Evolutionary conservation across 306 rosid species (phyloP).

Genomic region (Cercis canadensis): DNA sequence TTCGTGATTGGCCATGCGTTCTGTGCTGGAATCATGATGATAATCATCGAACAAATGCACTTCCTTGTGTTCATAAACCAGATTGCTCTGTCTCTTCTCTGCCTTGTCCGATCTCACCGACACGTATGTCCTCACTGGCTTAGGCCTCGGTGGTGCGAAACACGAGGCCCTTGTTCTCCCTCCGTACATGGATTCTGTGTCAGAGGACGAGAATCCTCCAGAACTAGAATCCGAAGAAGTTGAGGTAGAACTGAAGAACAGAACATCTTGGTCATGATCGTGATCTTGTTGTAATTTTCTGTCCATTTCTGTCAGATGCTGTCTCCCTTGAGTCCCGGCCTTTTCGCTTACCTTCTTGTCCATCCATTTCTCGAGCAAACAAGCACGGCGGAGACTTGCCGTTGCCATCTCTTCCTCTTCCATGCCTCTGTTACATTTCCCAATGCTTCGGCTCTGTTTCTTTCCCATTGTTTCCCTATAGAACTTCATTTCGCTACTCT

Average conservation of each 20-base stretch:
- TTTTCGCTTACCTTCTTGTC: conserved; percentile 47
- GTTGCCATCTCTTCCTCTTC: conserved; percentile 33
- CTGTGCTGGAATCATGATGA: conserved; percentile 14
- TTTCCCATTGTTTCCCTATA: conserved; percentile 43
- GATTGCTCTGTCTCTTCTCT: conserved; percentile 46
- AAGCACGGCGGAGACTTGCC: conserved; percentile 43
- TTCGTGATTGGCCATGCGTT: conserved; percentile 27
- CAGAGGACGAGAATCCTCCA: conserved; percentile 81
- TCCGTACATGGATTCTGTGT: conserved; percentile 69
- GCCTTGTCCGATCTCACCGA: conserved; percentile 44
- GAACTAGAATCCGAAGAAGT: conserved; percentile 86
- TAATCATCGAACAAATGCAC: conserved; percentile 39
- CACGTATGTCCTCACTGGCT: conserved; percentile 53
- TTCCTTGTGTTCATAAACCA: conserved; percentile 30
- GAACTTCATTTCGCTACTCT: conserved; percentile 48
- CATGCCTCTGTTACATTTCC: conserved; percentile 25
- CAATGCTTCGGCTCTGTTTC: conserved; percentile 52
- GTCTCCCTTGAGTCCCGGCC: conserved; percentile 23
- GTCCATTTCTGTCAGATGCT: conserved; percentile 30
- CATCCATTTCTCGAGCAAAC: conserved; percentile 62
- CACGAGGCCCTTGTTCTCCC: conserved; percentile 50
- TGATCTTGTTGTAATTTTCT: conserved; percentile 37
- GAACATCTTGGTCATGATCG: conserved; percentile 53
- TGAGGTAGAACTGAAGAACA: conserved; percentile 76
- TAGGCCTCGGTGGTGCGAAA: conserved; percentile 59